Evolutionary conservation across 1,284 basidiomycete genomes (phyloP).

Genomic region (Ganoderma resinaceum): DNA sequence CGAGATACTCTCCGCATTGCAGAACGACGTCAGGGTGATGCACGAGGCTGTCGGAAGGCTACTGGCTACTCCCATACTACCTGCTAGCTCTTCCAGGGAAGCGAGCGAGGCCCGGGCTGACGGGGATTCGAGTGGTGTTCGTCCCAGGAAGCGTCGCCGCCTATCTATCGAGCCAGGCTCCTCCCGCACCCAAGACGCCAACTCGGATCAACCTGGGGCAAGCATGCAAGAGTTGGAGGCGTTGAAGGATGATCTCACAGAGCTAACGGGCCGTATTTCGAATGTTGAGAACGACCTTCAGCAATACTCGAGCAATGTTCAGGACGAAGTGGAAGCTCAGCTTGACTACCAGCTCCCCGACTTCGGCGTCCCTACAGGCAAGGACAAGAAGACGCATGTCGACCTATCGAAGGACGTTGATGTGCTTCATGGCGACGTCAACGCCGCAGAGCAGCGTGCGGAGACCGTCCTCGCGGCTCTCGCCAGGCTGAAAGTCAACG

Average conservation of each 20-base stretch:
- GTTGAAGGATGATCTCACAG: constrained; percentile 47
- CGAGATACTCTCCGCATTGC: constrained; percentile 39
- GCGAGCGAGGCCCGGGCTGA: constrained; percentile 13
- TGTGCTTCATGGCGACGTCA: constrained; percentile 37
- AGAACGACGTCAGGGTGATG: constrained; percentile 31
- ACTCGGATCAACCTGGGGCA: not conserved
- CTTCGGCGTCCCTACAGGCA: constrained; percentile 5
- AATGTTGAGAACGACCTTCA: constrained; percentile 53
- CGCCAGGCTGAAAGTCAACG: constrained; percentile 43
- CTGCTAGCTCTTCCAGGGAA: constrained; percentile 6
- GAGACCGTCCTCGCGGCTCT: constrained; percentile 46
- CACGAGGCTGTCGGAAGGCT: constrained; percentile 26
- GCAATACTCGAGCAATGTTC: constrained; percentile 45
- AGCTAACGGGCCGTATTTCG: constrained; percentile 46
- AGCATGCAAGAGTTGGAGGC: constrained; percentile 41
- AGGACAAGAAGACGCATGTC: constrained; percentile 15
- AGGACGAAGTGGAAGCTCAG: constrained; percentile 42
- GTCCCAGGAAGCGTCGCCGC: constrained; percentile 43
- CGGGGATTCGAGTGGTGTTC: not conserved
- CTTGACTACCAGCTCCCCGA: constrained; percentile 46
- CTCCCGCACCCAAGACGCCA: not conserved
- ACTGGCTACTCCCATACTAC: constrained; percentile 5
- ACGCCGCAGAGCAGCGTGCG: not conserved
- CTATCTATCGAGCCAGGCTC: constrained; percentile 33
- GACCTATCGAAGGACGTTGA: constrained; percentile 48